Percentiles rank a stretch among this genome's conserved stretches.
These are phyloP conservation scores for Areca catechu DNA, from an alignment of 176 grass and related monocot genomes.

Conservation along the genomic window DNA sequence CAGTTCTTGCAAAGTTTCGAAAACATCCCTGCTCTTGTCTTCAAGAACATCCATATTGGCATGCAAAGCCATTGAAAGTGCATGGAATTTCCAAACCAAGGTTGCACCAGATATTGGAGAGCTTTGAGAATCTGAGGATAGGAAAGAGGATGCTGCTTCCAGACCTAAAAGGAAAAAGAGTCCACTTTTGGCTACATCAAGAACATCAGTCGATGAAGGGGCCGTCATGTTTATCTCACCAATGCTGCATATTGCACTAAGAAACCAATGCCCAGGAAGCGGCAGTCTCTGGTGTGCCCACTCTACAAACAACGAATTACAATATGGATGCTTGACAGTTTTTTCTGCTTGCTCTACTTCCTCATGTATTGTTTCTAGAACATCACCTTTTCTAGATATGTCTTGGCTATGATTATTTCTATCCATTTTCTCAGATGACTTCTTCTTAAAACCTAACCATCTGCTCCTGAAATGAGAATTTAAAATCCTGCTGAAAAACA, in stretches of 20 bases:
- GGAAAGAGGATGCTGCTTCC: conserved; percentile 48
- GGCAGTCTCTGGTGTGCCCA: conserved; percentile 81
- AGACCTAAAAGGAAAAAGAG: conserved; percentile 75
- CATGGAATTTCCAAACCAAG: conserved; percentile 90
- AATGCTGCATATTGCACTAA: conserved; percentile 63
- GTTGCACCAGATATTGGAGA: conserved; percentile 30
- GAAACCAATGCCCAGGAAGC: conserved; percentile 72
- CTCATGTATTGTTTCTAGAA: conserved; percentile 73
- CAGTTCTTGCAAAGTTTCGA: conserved; percentile 71
- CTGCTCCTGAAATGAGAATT: conserved; percentile 77
- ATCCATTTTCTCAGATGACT: conserved; percentile 37
- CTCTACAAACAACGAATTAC: conserved; percentile 40
- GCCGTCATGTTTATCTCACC: conserved; percentile 38
- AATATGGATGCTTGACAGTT: conserved; percentile 22
- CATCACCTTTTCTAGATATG: conserved; percentile 26
- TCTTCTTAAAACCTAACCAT: conserved; percentile 70
- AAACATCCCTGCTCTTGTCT: conserved; percentile 64
- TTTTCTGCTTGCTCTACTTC: conserved; percentile 47
- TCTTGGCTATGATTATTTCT: conserved; percentile 15
- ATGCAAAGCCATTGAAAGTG: conserved; percentile 61
- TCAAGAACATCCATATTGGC: conserved; percentile 56
- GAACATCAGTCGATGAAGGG: conserved; percentile 21
- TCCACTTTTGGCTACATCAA: conserved; percentile 56
- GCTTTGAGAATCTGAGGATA: conserved; percentile 18
- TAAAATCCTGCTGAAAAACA: conserved; percentile 49